These are phyloP conservation scores for Bryum argenteum DNA, from an alignment of 225 moss, liverwort and hornwort genomes.

Conservation along the genomic window DNA sequence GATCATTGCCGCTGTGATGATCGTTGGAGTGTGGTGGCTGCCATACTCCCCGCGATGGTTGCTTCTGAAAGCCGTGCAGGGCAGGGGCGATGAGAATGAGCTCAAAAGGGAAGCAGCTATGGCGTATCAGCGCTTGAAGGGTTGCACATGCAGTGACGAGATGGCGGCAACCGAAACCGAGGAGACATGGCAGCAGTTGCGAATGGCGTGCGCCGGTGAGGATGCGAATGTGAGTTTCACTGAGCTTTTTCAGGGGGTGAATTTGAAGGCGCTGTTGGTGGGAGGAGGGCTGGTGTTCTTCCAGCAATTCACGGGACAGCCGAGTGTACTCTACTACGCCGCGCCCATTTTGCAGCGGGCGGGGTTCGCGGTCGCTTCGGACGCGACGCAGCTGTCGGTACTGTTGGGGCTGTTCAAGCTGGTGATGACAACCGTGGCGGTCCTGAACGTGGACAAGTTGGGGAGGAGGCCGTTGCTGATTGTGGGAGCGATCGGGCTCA, in stretches of 20 bases:
- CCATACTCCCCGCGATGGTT: constrained; percentile 91
- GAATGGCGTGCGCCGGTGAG: constrained; percentile 52
- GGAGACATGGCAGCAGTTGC: constrained; percentile 56
- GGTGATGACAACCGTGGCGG: constrained; percentile 71
- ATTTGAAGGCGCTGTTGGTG: constrained; percentile 70
- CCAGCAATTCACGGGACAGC: constrained; percentile 94
- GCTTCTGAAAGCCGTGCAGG: constrained; percentile 72
- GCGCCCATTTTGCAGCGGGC: constrained; percentile 83
- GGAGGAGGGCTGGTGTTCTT: constrained; percentile 89
- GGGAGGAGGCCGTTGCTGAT: constrained; percentile 84
- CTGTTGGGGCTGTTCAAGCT: constrained; percentile 80
- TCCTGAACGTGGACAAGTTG: constrained; percentile 77
- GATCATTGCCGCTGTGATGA: constrained; percentile 60
- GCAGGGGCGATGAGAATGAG: constrained; percentile 40
- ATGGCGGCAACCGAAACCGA: constrained; percentile 55
- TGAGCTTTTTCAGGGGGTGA: constrained; percentile 83
- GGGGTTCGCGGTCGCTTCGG: constrained; percentile 82
- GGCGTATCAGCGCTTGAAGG: constrained; percentile 60
- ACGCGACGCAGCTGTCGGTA: constrained; percentile 81
- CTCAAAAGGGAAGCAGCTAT: constrained; percentile 51
- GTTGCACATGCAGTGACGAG: constrained; percentile 16
- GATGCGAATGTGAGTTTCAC: constrained; percentile 48
- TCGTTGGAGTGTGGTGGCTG: constrained; percentile 74
- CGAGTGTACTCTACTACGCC: constrained; percentile 96
- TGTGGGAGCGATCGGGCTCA: constrained; percentile 69